Conservation (phyloP, 75 land plant genomes). For the Pinus albicaulis region DNA sequence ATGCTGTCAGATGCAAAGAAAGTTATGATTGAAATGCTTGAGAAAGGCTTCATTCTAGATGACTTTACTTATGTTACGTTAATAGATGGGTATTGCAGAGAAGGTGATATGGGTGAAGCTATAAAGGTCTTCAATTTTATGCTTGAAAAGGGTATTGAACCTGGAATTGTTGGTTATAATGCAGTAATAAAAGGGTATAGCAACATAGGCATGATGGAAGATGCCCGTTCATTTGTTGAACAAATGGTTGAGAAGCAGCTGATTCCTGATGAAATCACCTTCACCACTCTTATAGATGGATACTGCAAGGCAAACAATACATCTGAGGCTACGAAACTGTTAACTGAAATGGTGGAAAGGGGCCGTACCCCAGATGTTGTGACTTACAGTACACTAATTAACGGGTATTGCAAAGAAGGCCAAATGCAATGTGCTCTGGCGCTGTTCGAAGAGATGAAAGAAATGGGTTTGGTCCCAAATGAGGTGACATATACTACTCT, state of each 20-base stretch:
- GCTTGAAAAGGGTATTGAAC: slow-evolving; percentile 32
- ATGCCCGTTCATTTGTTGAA: slow-evolving; percentile 39
- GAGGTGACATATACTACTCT: slow-evolving; percentile 57
- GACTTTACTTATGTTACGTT: slow-evolving; percentile 47
- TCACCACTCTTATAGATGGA: slow-evolving; percentile 71
- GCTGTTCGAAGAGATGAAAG: slow-evolving; percentile 41
- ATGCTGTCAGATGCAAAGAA: slow-evolving; percentile 40
- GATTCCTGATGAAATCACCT: slow-evolving; percentile 56
- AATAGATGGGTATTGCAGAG: slow-evolving; percentile 54
- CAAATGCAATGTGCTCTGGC: slow-evolving; percentile 29
- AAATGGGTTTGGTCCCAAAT: slow-evolving; percentile 46
- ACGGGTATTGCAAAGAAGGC: slow-evolving; percentile 48
- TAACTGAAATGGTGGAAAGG: slow-evolving; percentile 39
- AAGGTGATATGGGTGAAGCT: slow-evolving; percentile 44
- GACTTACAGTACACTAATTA: slow-evolving; percentile 51
- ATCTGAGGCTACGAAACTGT: slow-evolving; percentile 33
- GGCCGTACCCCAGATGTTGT: slow-evolving; percentile 59
- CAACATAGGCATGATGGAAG: slow-evolving; percentile 40
- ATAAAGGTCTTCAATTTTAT: slow-evolving; percentile 39
- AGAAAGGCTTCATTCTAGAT: slow-evolving; percentile 39
- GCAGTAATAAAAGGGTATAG: slow-evolving; percentile 66
- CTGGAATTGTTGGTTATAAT: slow-evolving; percentile 52
- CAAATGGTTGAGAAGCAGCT: slow-evolving; percentile 24
- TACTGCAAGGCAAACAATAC: slow-evolving; percentile 48
- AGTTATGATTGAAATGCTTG: slow-evolving; percentile 56